Base-by-base conservation (phyloP, 805 yeast genomes). In the Saturnispora silvae region DNA sequence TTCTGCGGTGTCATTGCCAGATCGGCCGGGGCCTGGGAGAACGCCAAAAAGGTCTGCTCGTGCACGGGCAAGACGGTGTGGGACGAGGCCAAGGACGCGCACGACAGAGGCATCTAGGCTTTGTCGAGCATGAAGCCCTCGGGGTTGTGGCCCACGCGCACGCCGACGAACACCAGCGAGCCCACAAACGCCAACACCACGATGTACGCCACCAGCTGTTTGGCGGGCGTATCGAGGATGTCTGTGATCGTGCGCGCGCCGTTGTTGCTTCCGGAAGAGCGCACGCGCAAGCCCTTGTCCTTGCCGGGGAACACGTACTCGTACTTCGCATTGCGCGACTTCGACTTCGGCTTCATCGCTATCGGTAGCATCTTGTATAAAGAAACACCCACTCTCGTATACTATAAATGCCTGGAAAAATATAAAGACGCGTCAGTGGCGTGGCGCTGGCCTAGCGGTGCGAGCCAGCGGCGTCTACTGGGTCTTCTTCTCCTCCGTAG, bases 1-100 rank as follows among this genome's bases (percentile, higher is more conserved):
- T 64, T 68, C 14, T 53, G 65, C 34, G 97, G 98, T 22, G 95
- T 89, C 18, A 75, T 92, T 53, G 97, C 97, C 1, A 71, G 97
- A 51, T 81, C 94, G 50, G 97, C 98, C 1, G 98, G 98, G 13
- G 82, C 77, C 19, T 92, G 97, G 96, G 95, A 89, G 54, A 92
- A 92, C 59, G 83, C 81, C 48, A 89, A 89, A 60, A 77, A 77
- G 42, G 94, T 89, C 2, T 89, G 98, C 59, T 78, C 89, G 24
- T 92, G 97, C 58, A 77, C 89, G 13, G 98, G 98, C 14, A 85
- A 86, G 66, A 83, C 95, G 0, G 75, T 89, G 19, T 89, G 98
- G 97, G 86, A 92, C 55, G 98, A 89, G 57, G 68, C 96, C 39
- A 58, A 64, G 34, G 95, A 85, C 51, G 94, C 94, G 1, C 55